Conservation (phyloP, 2,329 filamentous ascomycete species). For the Xylariales sp. region DNA sequence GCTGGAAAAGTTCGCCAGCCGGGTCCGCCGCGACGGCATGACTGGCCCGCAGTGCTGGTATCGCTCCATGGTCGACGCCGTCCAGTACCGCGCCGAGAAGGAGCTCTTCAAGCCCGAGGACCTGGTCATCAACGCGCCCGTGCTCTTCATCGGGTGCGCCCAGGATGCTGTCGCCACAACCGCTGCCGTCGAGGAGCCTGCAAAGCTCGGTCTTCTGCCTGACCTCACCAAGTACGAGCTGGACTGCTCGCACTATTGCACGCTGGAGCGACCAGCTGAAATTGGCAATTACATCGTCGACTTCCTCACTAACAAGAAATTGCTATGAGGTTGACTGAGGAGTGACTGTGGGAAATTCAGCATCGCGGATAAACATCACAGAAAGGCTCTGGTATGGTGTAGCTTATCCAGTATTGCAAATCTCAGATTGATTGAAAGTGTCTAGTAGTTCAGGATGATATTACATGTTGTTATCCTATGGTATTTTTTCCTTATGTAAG, state of each 20-base stretch:
- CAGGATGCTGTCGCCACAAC: slow-evolving; percentile 21
- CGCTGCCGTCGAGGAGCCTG: slow-evolving; percentile 11
- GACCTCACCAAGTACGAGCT: slow-evolving; percentile 13
- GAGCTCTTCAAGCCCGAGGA: slow-evolving; percentile 10
- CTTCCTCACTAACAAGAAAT: no score
- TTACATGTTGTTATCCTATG: no score
- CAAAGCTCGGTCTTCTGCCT: slow-evolving; percentile 16
- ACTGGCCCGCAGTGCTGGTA: slow-evolving; percentile 24
- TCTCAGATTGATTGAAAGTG: no score
- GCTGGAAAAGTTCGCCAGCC: slow-evolving; percentile 19
- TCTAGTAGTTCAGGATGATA: no score
- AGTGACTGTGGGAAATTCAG: no score
- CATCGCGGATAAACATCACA: no score
- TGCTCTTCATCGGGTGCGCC: slow-evolving; percentile 20
- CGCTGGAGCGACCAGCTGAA: not conserved
- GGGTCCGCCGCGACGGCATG: slow-evolving; percentile 21
- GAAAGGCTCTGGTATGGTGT: no score
- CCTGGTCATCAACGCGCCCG: slow-evolving; percentile 18
- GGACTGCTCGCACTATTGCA: slow-evolving; percentile 1
- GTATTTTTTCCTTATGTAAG: no score
- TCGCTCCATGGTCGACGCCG: slow-evolving; percentile 11
- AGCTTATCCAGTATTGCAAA: no score
- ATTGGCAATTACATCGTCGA: no score
- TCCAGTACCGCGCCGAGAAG: slow-evolving; percentile 18
- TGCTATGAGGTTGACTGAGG: no score